Evolutionary conservation across 2,329 filamentous ascomycete genomes (phyloP), one percentile per base, ranked within the genome.

Genomic region (Nemania abortiva): DNA sequence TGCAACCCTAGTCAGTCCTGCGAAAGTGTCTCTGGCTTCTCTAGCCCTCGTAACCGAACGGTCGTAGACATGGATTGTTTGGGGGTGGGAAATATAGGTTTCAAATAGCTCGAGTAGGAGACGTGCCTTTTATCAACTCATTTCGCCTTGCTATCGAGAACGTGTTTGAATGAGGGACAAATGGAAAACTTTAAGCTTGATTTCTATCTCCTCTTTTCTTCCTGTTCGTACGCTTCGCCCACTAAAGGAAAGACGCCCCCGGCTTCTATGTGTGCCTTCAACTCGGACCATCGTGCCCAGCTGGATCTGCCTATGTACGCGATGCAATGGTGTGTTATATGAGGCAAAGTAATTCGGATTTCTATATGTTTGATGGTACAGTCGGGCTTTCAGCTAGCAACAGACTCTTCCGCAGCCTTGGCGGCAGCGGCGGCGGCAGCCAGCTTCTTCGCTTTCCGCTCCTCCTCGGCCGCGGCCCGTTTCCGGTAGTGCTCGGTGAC

Each of bases 401-500:
- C 34, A 24, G 59, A 72, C 72, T 78, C 55, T 53, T 79, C 78
- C 18, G 49, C 34, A 11, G 50, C 50, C 39, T 42, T 42, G 6
- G 39, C 39, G 13, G 13, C 15, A n/a, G 24, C 24, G n/a, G 34
- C 34, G 11, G 34, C 34, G 7, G 24, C 78, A 2, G 81, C 82
- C 73, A 88, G 71, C 78, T 82, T 86, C 77, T 82, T 81, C 45
- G 80, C 81, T 80, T 89, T 89, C 72, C 84, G 82, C 74, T 85
- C 87, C 79, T 88, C 87, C 67, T 87, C 85, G 66, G 84, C 83
- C 63, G 85, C 74, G 72, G 89, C 84, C 79, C 86, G 79, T 77
- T 86, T 82, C 74, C 81, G 81, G 81, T 87, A 89, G 80, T 89
- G 88, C 76, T 85, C 86, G 18, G 88, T 83, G 31, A 89, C 82